A percentile compares a stretch with the other conserved stretches of the same genome.
Evolutionary conservation across 2,329 filamentous ascomycete species (phyloP).

Genomic region (Paecilomyces formosus): DNA sequence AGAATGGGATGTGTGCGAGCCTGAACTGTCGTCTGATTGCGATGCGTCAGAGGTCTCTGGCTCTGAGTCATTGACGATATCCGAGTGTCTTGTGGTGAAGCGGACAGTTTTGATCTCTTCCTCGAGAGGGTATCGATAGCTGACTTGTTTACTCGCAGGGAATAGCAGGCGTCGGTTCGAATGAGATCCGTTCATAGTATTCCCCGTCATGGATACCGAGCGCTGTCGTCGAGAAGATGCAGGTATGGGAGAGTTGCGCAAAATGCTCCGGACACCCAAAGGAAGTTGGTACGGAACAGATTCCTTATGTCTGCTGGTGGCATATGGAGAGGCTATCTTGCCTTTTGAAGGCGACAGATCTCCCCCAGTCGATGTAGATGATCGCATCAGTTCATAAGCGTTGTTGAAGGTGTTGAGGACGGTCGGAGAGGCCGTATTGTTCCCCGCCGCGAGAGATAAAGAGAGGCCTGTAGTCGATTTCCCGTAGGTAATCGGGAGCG

Average conservation of each 20-base stretch:
- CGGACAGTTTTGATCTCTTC: constrained; percentile 52
- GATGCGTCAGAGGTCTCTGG: constrained; percentile 6
- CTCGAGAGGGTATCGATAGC: constrained; percentile 48
- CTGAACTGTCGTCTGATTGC: constrained; percentile 16
- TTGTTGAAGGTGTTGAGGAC: constrained; percentile 56
- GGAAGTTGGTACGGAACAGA: constrained; percentile 34
- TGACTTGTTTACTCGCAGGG: constrained; percentile 51
- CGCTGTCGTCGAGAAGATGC: constrained; percentile 24
- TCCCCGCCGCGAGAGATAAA: constrained; percentile 46
- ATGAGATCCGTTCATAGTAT: constrained; percentile 15
- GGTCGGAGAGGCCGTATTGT: constrained; percentile 47
- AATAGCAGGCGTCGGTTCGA: constrained; percentile 38
- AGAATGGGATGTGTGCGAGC: constrained; percentile 17
- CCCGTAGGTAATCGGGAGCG: constrained; percentile 44
- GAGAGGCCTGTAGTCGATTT: constrained; percentile 47
- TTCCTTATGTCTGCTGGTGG: constrained; percentile 11
- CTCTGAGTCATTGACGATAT: constrained; percentile 34
- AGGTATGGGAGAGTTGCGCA: constrained; percentile 39
- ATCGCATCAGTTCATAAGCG: constrained; percentile 43
- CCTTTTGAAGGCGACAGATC: constrained; percentile 20
- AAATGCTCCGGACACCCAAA: constrained; percentile 38
- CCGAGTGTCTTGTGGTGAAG: constrained; percentile 50
- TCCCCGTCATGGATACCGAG: constrained; percentile 28
- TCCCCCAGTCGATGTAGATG: constrained; percentile 28
- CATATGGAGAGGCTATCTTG: constrained; percentile 18